Conservation (phyloP, 2,329 filamentous ascomycete genomes). For the Pseudogymnoascus destructans region DNA sequence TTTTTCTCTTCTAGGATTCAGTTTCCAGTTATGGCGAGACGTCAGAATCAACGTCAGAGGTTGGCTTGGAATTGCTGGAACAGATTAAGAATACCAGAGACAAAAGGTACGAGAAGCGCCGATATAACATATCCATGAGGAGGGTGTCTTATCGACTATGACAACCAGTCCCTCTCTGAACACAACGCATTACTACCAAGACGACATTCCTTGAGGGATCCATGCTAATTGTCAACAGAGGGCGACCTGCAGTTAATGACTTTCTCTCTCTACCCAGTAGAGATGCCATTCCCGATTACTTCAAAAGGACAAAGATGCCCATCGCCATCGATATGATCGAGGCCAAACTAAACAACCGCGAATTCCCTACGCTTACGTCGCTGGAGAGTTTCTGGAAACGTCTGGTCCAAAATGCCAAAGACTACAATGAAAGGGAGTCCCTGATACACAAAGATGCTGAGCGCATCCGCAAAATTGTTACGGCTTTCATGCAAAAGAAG, state of each 20-base stretch:
- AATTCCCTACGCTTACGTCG: slow-evolving; percentile 58
- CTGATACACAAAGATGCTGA: slow-evolving; percentile 72
- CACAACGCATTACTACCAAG: neutral
- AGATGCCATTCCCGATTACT: slow-evolving; percentile 59
- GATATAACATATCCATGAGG: neutral
- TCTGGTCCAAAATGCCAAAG: slow-evolving; percentile 77
- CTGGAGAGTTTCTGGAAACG: slow-evolving; percentile 79
- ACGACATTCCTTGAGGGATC: neutral
- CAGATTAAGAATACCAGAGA: slow-evolving; percentile 65
- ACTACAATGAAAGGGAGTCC: slow-evolving; percentile 63
- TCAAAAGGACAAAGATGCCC: slow-evolving; percentile 61
- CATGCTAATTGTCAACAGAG: slow-evolving; percentile 32
- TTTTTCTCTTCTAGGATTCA: slow-evolving; percentile 19
- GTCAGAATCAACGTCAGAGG: slow-evolving; percentile 53
- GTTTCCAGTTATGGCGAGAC: slow-evolving; percentile 36
- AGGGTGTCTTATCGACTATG: neutral
- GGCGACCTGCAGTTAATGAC: slow-evolving; percentile 58
- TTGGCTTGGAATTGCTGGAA: slow-evolving; percentile 61
- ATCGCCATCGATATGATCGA: slow-evolving; percentile 69
- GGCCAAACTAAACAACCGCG: slow-evolving; percentile 53
- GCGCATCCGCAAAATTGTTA: slow-evolving; percentile 70
- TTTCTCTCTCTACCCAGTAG: slow-evolving; percentile 61
- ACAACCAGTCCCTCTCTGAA: neutral
- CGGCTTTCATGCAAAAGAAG: slow-evolving; percentile 74
- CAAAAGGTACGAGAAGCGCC: slow-evolving; percentile 50